Conservation (phyloP, 176 grass and related monocot genomes). For the Eragrostis curvula region DNA sequence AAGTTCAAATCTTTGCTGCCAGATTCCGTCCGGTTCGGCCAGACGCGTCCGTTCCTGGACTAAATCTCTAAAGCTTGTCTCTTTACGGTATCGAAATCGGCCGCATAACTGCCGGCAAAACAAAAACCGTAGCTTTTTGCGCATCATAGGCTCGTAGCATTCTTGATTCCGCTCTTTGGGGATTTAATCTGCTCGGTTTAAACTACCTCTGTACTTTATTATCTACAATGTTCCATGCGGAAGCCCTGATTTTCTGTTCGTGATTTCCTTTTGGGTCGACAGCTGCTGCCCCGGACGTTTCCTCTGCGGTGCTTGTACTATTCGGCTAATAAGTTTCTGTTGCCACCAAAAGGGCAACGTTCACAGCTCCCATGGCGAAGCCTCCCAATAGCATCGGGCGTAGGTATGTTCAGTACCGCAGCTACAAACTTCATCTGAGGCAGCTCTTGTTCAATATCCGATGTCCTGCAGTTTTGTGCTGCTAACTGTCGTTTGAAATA, state of each 20-base stretch:
- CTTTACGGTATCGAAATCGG: not conserved
- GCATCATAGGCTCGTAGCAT: not conserved
- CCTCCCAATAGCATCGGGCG: constrained; percentile 31
- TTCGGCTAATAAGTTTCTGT: not conserved
- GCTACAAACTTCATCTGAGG: not conserved
- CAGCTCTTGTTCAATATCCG: not conserved
- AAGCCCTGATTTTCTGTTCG: constrained; percentile 10
- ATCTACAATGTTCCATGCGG: not conserved
- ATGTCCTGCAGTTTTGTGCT: not conserved
- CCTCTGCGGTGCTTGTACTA: not conserved
- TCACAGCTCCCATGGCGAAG: constrained; percentile 39
- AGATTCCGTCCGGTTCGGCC: constrained; percentile 15
- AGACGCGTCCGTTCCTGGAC: not conserved
- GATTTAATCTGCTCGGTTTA: not conserved
- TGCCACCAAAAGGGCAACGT: not conserved
- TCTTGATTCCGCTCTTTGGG: not conserved
- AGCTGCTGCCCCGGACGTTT: not conserved
- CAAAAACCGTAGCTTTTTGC: not conserved
- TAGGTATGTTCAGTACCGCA: constrained; percentile 29
- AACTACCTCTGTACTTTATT: not conserved
- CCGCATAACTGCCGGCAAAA: not conserved
- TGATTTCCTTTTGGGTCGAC: not conserved
- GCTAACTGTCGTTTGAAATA: not conserved
- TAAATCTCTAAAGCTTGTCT: not conserved
- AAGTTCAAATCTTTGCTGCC: constrained; percentile 40